These are phyloP conservation scores for Fusarium coicis DNA, from an alignment of 2,329 filamentous ascomycete genomes.

Conservation along the genomic window DNA sequence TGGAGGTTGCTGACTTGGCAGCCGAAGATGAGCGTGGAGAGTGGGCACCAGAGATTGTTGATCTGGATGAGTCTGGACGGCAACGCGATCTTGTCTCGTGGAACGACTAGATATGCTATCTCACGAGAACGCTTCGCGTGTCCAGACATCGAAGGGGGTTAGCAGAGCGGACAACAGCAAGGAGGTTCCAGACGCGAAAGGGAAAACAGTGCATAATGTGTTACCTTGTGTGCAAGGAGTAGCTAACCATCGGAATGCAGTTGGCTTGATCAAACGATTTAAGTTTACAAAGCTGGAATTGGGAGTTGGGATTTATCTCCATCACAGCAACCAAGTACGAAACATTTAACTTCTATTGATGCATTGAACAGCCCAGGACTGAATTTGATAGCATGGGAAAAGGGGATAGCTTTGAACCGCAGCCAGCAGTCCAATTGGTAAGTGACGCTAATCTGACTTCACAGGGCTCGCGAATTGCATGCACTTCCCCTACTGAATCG, in stretches of 20 bases:
- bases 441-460: no score
- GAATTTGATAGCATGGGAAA: neutral
- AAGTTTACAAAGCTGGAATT: slow-evolving; percentile 13
- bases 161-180: neutral
- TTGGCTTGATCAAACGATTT: neutral
- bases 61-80: slow-evolving; percentile 62
- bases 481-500: neutral
- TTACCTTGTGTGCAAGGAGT: neutral
- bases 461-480: neutral
- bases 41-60: slow-evolving; percentile 63
- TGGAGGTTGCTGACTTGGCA: slow-evolving; percentile 61
- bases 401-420: neutral
- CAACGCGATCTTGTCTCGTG: slow-evolving; percentile 64
- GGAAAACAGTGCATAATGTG: neutral
- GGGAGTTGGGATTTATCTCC: neutral
- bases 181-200: neutral
- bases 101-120: slow-evolving; percentile 46
- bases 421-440: neutral
- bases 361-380: neutral
- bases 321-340: neutral
- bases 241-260: neutral
- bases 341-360: neutral
- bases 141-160: neutral
- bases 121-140: neutral
- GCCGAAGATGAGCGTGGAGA: slow-evolving; percentile 66